Evolutionary conservation across 2,329 filamentous ascomycete genomes (phyloP).

Genomic region (Fusarium newnesense): DNA sequence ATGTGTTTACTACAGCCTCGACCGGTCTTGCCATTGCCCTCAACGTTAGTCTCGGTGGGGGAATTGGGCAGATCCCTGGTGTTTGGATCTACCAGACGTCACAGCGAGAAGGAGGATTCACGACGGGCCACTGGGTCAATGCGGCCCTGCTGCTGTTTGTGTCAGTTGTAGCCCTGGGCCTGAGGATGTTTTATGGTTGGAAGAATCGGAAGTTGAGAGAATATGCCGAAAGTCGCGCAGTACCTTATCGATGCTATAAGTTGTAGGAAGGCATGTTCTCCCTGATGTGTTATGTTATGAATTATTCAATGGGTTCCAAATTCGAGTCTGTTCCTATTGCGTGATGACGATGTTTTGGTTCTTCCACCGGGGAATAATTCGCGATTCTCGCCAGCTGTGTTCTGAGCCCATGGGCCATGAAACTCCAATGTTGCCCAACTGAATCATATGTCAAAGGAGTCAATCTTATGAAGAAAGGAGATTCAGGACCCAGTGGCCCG

Average conservation of each 20-base stretch:
- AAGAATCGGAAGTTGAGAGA: conserved; percentile 53
- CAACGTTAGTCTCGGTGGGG: conserved; percentile 74
- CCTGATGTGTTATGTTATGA: not conserved
- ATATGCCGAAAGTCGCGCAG: conserved; percentile 45
- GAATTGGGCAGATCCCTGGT: conserved; percentile 75
- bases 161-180: conserved; percentile 60
- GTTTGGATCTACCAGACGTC: conserved; percentile 78
- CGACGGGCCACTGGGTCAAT: conserved; percentile 77
- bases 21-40: conserved; percentile 76
- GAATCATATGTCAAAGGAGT: not conserved
- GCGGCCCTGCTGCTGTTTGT: conserved; percentile 69
- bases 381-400: not conserved
- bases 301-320: conserved; percentile 5
- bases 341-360: not conserved
- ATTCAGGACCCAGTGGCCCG: not conserved
- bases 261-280: conserved; percentile 40
- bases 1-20: conserved; percentile 72
- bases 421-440: not conserved
- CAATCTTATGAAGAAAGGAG: not conserved
- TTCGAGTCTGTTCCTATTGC: not conserved
- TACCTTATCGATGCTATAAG: conserved; percentile 54
- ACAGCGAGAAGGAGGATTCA: conserved; percentile 70
- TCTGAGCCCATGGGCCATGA: no score
- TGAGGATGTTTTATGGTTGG: conserved; percentile 67
- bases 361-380: not conserved